Evolutionary conservation across 345 rosid species (phyloP).

Genomic region (Acer negundo): DNA sequence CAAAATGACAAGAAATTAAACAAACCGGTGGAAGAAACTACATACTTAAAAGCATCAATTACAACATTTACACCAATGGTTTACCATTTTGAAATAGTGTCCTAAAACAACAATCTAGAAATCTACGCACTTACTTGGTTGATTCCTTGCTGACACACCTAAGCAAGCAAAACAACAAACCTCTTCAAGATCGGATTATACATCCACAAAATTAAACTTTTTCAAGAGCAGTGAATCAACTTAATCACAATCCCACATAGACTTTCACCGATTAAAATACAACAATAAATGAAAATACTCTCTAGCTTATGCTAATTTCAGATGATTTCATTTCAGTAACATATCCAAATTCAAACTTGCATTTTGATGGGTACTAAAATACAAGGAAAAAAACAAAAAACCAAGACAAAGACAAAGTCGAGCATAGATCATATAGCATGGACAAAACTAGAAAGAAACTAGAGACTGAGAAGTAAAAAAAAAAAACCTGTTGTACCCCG

Average conservation of each 20-base stretch:
- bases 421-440: constrained; percentile 1
- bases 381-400: not conserved
- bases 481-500: constrained; percentile 43
- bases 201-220: not conserved
- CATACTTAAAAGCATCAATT: not conserved
- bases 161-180: not conserved
- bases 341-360: not conserved
- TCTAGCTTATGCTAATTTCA: not conserved
- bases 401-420: too few species aligned
- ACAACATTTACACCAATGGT: not conserved
- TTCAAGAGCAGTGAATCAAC: not conserved
- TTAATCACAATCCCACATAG: too few species aligned
- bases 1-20: not conserved
- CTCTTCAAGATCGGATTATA: not conserved
- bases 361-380: not conserved
- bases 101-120: not conserved
- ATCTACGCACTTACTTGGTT: not conserved
- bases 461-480: not conserved
- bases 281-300: not conserved
- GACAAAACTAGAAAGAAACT: not conserved
- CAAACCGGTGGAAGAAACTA: not conserved
- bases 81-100: not conserved
- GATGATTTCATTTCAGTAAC: not conserved
- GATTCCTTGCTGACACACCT: not conserved
- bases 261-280: not conserved